Conservation (phyloP, 371 early-diverging fungal genomes). For the Capillidium rhysosporum region DNA sequence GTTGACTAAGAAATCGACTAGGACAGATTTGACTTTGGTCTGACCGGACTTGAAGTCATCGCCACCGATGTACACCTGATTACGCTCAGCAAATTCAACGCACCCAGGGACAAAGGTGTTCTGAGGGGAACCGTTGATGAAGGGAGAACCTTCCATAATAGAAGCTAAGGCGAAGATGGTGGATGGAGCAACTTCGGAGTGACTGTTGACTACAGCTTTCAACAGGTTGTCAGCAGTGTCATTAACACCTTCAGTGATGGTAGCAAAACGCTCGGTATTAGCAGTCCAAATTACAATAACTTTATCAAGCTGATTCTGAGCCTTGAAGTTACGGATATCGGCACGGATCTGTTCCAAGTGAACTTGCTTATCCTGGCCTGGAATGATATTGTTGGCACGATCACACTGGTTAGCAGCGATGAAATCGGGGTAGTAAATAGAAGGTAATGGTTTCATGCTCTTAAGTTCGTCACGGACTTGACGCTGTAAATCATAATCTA, state of each 20-base stretch:
- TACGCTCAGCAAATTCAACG: constrained; percentile 67
- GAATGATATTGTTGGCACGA: constrained; percentile 79
- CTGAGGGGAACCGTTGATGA: constrained; percentile 96
- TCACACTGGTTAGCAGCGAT: constrained; percentile 93
- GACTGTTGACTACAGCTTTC: constrained; percentile 50
- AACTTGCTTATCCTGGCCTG: constrained; percentile 59
- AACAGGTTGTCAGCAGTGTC: constrained; percentile 87
- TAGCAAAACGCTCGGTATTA: constrained; percentile 85
- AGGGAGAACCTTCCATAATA: constrained; percentile 82
- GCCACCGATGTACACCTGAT: constrained; percentile 81
- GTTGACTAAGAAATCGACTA: constrained; percentile 92
- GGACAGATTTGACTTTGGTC: constrained; percentile 95
- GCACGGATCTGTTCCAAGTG: constrained; percentile 77
- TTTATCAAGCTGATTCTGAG: constrained; percentile 61
- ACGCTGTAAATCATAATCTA: constrained; percentile 87
- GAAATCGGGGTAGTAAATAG: constrained; percentile 90
- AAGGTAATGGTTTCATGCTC: constrained; percentile 64
- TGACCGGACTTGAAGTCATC: constrained; percentile 98
- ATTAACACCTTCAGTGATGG: constrained; percentile 73
- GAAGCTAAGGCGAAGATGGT: constrained; percentile 90
- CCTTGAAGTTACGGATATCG: constrained; percentile 88
- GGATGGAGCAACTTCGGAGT: constrained; percentile 86
- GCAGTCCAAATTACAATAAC: constrained; percentile 96
- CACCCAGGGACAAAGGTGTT: constrained; percentile 95
- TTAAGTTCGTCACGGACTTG: constrained; percentile 65